Evolutionary conservation across 2,329 filamentous ascomycete genomes (phyloP), one percentile per base, ranked within the genome.

Genomic region (Stromatinia cepivora): DNA sequence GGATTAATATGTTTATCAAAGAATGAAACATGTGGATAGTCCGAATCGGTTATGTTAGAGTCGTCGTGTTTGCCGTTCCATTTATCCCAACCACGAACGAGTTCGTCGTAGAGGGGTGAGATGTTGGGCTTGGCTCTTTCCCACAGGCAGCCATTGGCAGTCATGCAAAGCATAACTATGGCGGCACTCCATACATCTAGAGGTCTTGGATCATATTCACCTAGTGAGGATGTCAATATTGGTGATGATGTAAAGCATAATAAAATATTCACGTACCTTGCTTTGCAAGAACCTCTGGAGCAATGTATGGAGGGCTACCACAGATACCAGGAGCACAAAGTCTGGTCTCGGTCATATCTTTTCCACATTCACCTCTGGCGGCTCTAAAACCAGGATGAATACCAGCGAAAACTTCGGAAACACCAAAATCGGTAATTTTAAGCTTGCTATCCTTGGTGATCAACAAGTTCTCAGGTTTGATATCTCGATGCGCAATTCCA

Each of bases 371-470:
- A 68, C 91, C 91, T 65, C 88, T 88, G 17, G 91, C 86, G 75
- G 90, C 87, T 70, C 91, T 86, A 53, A 93, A 81, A 42, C 92
- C 93, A 0, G 92, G 93, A 79, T 96, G 92, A 64, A 89, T 89
- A 52, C 92, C 93, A 67, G 85, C 87, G 77, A 97, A 97, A 25
- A 96, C 91, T 78, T 95, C 92, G 0, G 92, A 93, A 20, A 94
- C 92, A 66, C 93, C 93, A 81, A 97, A 97, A 79, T 97, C 93
- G 63, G 92, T 93, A 70, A 97, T 94, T 81, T 97, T 97, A 69
- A 97, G 84, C 78, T 92, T 90, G 77, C 92, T 92, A 70, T 93
- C 88, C 74, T 88, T 88, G 59, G 89, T 91, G 70, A 97, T 85
- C 45, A 97, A 84, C 34, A 96, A 82, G 75, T 97, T 97, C 79